Evolutionary conservation across 352 stramenopile species (phyloP).

Genomic region (Globisporangium camurandrum): DNA sequence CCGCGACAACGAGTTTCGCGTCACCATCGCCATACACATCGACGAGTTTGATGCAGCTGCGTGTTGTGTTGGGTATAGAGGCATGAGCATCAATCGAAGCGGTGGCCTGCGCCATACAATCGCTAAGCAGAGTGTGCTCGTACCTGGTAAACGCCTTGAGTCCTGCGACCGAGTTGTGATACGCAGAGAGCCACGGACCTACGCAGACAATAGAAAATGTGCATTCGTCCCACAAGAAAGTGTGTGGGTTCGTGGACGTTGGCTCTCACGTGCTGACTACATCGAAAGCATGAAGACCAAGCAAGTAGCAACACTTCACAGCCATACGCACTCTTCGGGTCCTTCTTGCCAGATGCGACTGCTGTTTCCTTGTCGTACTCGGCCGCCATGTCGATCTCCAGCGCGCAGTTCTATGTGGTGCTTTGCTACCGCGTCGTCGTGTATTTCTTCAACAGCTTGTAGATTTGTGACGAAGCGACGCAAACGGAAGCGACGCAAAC

Average conservation of each 20-base stretch:
- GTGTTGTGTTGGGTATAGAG: too few species aligned
- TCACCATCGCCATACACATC: conserved; percentile 84
- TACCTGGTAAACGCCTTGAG: conserved; percentile 74
- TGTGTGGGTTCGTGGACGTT: not conserved
- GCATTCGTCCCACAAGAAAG: too few species aligned
- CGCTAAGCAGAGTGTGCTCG: too few species aligned
- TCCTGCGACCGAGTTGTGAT: conserved; percentile 86
- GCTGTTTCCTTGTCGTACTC: conserved; percentile 7
- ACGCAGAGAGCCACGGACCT: conserved; percentile 83
- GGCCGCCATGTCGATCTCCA: conserved; percentile 2
- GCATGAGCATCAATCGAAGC: too few species aligned
- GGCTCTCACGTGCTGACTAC: too few species aligned
- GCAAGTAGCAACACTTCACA: not conserved
- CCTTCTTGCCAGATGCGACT: conserved; percentile 8
- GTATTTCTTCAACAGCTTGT: too few species aligned
- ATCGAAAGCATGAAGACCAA: not conserved
- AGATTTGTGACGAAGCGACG: too few species aligned
- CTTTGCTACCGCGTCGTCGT: too few species aligned
- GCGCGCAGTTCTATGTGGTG: too few species aligned
- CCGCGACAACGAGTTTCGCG: conserved; percentile 67
- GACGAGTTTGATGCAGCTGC: conserved; percentile 62
- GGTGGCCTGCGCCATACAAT: too few species aligned
- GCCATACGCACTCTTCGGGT: conserved; percentile 9
- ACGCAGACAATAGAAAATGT: not conserved
- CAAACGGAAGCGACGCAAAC: too few species aligned